Evolutionary conservation across 345 rosid genomes (phyloP), one percentile per base, ranked within the genome.

Genomic region (Lagerstroemia speciosa): DNA sequence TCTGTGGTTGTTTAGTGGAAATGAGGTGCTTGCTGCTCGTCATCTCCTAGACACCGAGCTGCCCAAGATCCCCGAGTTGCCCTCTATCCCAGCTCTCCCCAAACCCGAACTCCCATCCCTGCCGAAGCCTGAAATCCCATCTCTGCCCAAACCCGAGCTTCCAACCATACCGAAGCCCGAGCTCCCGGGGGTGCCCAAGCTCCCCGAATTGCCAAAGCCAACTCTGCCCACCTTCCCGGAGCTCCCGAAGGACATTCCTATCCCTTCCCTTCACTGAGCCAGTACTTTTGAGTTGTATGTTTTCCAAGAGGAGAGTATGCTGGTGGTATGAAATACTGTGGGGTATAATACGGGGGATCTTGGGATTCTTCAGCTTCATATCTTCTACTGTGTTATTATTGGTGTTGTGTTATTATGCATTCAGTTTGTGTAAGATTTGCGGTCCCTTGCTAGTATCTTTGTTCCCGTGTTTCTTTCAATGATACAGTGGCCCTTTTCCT

Each of bases 11-110:
- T 20, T 61, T 6, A 38, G 55, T 26, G 48, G 67, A n/a, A 43
- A 55, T 14, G 69, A 48, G 6, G 72, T 64, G 20, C 67, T 36
- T 15, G 80, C 77, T 43, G 64, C 75, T n/a, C 57, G 36, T 60
- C 60, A 6, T 29, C 76, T 78, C 24, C 43, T 71, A 14, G 77
- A 68, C 15, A 45, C 72, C 1, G 72, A 62, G 66, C 19, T 71
- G 3, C 63, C 70, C 26, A 67, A 52, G 43, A 15, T 67, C 29
- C 69, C 69, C 22, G 48, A 63, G 29, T 9, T 71, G 27, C 67
- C 73, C 55, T 5, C 52, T 15, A 55, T 67, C 8, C 73, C 64
- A 1, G 43, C 58, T 7, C 7, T 64, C 4, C 64, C 24, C 22
- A 64, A 64, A 19, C 74, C 68, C 17, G 53, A 71, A 38, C 3